Conservation (phyloP, 1,139 yeast species). For the Kodamaea plutei region DNA sequence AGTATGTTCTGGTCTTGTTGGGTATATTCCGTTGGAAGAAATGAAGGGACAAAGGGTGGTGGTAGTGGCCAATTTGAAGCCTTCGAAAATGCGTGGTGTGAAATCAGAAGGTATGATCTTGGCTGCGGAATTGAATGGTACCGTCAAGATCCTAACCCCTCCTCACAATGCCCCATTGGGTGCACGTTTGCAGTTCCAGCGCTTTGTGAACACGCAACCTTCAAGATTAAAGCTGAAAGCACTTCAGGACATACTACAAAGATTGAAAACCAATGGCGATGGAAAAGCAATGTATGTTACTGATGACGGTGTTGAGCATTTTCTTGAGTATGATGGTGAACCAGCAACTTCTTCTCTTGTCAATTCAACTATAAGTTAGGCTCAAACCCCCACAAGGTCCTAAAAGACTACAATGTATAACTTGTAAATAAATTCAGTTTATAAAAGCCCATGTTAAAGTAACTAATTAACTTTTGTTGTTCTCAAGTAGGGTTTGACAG, state of each 20-base stretch:
- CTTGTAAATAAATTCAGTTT: no score
- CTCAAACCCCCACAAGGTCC: no score
- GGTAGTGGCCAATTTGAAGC: slow-evolving; percentile 83
- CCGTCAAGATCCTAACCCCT: slow-evolving; percentile 25
- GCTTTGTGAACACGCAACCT: slow-evolving; percentile 16
- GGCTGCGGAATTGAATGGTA: slow-evolving; percentile 36
- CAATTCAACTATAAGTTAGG: no score
- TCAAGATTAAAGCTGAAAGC: slow-evolving; percentile 30
- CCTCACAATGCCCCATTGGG: slow-evolving; percentile 25
- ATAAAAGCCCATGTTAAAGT: no score
- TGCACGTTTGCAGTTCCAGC: slow-evolving; percentile 25
- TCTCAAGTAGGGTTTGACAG: slow-evolving; percentile 70
- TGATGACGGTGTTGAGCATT: slow-evolving; percentile 10
- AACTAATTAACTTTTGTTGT: slow-evolving; percentile 11
- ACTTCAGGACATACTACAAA: slow-evolving; percentile 30
- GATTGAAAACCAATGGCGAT: slow-evolving; percentile 24
- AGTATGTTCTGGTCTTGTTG: slow-evolving; percentile 59
- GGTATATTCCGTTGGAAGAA: slow-evolving; percentile 70
- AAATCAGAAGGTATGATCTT: slow-evolving; percentile 56
- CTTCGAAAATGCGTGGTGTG: slow-evolving; percentile 90
- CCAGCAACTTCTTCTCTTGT: no score
- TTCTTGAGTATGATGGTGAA: no score
- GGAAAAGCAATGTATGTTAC: slow-evolving; percentile 22
- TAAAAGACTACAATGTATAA: no score
- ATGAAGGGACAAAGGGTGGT: slow-evolving; percentile 82